Evolutionary conservation across 2,329 filamentous ascomycete species (phyloP), one percentile per base, ranked within the genome.

Genomic region (Fusarium algeriense): DNA sequence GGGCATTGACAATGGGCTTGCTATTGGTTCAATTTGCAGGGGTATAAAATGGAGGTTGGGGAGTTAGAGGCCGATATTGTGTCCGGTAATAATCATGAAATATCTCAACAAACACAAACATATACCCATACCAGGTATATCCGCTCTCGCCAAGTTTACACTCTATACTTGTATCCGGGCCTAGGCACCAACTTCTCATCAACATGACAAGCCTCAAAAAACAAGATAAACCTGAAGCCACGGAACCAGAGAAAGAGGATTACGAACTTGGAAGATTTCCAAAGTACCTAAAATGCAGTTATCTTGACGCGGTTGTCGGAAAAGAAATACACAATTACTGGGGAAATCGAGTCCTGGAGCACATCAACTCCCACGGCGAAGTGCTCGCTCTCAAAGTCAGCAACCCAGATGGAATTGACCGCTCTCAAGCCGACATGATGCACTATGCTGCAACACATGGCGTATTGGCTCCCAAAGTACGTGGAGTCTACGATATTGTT

Each of bases 371-470:
- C 1, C 1, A 12, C 0, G 54, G 60, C 14, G 1, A 30, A 5
- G 17, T 40, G 0, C 38, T 59, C 0, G 54, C 45, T 0, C 53
- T 63, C 32, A 63, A 63, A 15, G 45, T 63, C 17, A 63, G 52
- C 17, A 41, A 0, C 0, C 54, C 32, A 52, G 2, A 40, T 32
- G 54, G 30, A 13, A 49, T 63, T 0, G 45, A 59, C 15, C 53
- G 44, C 35, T 5, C 60, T 6, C 41, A 62, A 26, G 60, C 53
- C 43, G 44, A 50, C 1, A 62, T 62, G 53, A 62, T 62, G 53
- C 60, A 62, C 0, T 35, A 58, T 35, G 60, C 60, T 5, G 44
- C 53, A 14, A 58, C 15, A 0, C 20, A 58, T 17, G 60, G 53
- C 0, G 9, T 62, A 0, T 41, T 62, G 3, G 60, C 53, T 0